Evolutionary conservation across 164 flowering plant species (phyloP), one percentile per base, ranked within the genome.

Genomic region (Aristolochia californica): DNA sequence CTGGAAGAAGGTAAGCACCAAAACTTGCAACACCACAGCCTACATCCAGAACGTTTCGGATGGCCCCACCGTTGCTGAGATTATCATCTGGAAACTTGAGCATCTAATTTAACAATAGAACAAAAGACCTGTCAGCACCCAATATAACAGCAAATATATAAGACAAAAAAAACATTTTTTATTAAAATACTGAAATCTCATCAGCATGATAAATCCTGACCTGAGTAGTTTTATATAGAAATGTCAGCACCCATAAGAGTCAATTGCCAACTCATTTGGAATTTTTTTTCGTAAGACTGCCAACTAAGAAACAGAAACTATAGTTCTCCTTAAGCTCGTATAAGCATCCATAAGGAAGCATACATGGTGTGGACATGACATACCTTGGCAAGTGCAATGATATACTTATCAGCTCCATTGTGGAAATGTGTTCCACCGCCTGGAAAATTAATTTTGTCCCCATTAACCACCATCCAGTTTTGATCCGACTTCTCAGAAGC

Each of bases 391-490:
- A 87, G 64, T 34, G 83, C 59, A 30, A 68, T 49, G 22, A 87
- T 84, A 68, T 87, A 87, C 71, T 84, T 84, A 67, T 87, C 85
- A 57, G 95, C 95, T 54, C 95, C 95, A 49, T 78, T 1, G 55
- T 87, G 95, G 48, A 87, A 87, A 80, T 84, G 95, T 18, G 95
- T 87, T 26, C 95, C 95, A 5, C 95, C 95, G 12, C 95, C 95
- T 4, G 95, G 95, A 65, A 87, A 87, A 66, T 75, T 84, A 21
- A 87, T 84, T 77, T 83, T 87, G 4, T 87, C 84, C 28, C 87
- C 95, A 65, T 78, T 79, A 27, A 87, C 95, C 61, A 83, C 80
- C 95, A 87, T 87, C 95, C 95, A 87, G 44, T 81, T 74, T 73
- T 87, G 95, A 72, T 87, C 95, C 0, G 90, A 84, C 66, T 87